A percentile compares a stretch with the other conserved stretches of the same genome.
Conservation (phyloP, 768 basidiomycete genomes). For the Suillus alpinus region DNA sequence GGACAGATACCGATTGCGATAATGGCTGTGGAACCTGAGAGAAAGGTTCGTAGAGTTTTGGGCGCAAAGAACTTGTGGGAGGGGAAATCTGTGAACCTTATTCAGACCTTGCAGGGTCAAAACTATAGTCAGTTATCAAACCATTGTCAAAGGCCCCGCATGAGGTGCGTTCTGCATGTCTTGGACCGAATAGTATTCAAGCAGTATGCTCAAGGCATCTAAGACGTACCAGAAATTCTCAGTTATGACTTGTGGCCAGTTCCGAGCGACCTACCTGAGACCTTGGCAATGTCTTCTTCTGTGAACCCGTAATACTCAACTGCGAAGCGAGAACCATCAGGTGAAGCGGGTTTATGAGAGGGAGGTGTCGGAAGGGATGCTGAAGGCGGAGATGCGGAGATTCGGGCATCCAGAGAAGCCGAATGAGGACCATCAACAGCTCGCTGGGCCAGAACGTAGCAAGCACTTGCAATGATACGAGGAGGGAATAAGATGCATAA, state of each 20-base stretch:
- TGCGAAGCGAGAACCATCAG: constrained; percentile 65
- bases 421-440: constrained; percentile 72
- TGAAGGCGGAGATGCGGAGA: constrained; percentile 68
- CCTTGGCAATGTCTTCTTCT: constrained; percentile 52
- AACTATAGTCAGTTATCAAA: constrained; percentile 32
- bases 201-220: constrained; percentile 65
- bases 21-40: constrained; percentile 26
- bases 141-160: constrained; percentile 47
- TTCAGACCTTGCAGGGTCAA: constrained; percentile 3
- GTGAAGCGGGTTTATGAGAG: constrained; percentile 69
- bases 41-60: constrained; percentile 40
- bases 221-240: constrained; percentile 7
- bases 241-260: neutral
- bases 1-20: constrained; percentile 13
- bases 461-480: constrained; percentile 71
- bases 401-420: constrained; percentile 69
- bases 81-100: constrained; percentile 43
- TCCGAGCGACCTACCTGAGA: constrained; percentile 50
- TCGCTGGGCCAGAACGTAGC: constrained; percentile 74
- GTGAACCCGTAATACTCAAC: constrained; percentile 65
- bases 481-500: constrained; percentile 70
- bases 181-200: constrained; percentile 73
- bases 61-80: constrained; percentile 39
- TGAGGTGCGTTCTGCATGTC: constrained; percentile 50
- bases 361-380: constrained; percentile 81